A percentile compares a stretch with the other conserved stretches of the same genome.
Conservation (phyloP, 2,329 filamentous ascomycete genomes). For the Exophiala sp. region DNA sequence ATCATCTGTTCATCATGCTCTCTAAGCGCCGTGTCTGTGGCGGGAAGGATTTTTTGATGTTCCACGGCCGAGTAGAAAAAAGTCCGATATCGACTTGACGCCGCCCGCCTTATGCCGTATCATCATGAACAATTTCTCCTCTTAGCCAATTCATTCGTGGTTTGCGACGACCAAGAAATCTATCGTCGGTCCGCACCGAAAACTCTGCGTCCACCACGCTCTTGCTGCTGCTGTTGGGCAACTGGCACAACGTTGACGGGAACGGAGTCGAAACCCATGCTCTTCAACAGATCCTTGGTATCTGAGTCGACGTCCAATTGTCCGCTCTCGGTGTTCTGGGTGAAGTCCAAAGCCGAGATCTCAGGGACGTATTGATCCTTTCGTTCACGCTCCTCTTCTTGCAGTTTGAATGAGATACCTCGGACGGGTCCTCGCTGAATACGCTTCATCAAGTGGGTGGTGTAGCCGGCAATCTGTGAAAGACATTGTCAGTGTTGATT, state of each 20-base stretch:
- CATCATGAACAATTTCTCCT: too few species aligned
- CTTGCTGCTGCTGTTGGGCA: slow-evolving; percentile 71
- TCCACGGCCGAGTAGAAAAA: too few species aligned
- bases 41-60: too few species aligned
- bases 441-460: slow-evolving; percentile 99
- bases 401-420: slow-evolving; percentile 99
- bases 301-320: slow-evolving; percentile 93
- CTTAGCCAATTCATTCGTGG: too few species aligned
- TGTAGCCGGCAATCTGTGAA: slow-evolving; percentile 88
- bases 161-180: too few species aligned
- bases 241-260: slow-evolving; percentile 94
- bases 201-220: slow-evolving; percentile 61
- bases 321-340: slow-evolving; percentile 87
- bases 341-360: slow-evolving; percentile 97
- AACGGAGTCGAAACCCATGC: slow-evolving; percentile 97
- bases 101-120: too few species aligned
- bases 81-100: too few species aligned
- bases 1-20: too few species aligned
- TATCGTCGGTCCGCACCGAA: slow-evolving; percentile 26
- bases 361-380: slow-evolving; percentile 99
- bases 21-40: too few species aligned
- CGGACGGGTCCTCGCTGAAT: slow-evolving; percentile 99
- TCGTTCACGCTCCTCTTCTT: slow-evolving; percentile 99
- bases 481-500: not conserved
- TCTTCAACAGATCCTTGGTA: slow-evolving; percentile 99